Evolutionary conservation across 441 rosid genomes (phyloP), one percentile per base, ranked within the genome.

Genomic region (Flueggea neowawraea): DNA sequence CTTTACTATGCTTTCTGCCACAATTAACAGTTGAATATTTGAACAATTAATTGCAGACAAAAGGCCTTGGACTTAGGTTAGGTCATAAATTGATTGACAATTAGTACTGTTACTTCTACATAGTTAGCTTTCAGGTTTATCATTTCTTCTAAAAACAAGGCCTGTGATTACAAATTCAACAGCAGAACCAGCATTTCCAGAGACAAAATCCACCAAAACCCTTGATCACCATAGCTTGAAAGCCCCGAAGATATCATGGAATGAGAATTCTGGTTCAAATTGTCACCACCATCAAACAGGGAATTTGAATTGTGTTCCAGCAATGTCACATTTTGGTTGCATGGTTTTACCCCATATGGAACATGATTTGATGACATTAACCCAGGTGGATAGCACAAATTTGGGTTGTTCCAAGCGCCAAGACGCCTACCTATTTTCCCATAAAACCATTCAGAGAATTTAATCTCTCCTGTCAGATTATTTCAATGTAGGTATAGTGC

Each of bases 371-470:
- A 57, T 56, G 82, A 66, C 63, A 61, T 50, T 64, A 67, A 58
- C 67, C 72, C 82, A 36, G 63, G 52, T 0, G 78, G 70, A 70
- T 80, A 87, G 76, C 99, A 94, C 53, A 94, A 75, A 62, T 83
- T 77, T 54, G 95, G 91, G 73, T 94, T 94, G 73, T 80, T 81
- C 95, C 94, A 87, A 15, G 91, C 94, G 65, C 95, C 89, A 57
- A 94, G 88, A 16, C 95, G 89, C 75, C 93, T 81, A 16, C 95
- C 88, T 81, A 94, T 69, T 67, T 75, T 91, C 71, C 70, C 62
- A 69, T 83, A 86, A 64, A 91, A 94, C 70, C 16, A 51, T 51
- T 56, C 52, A 15, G 96, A 67, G 67, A 91, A 86, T 58, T 70
- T 61, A 15, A 94, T 77, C 83, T 75, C 84, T 66, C 97, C 97